A percentile compares a stretch with the other conserved stretches of the same genome.
Evolutionary conservation across 2,329 filamentous ascomycete species (phyloP).

Genomic region (Trichophyton simii): DNA sequence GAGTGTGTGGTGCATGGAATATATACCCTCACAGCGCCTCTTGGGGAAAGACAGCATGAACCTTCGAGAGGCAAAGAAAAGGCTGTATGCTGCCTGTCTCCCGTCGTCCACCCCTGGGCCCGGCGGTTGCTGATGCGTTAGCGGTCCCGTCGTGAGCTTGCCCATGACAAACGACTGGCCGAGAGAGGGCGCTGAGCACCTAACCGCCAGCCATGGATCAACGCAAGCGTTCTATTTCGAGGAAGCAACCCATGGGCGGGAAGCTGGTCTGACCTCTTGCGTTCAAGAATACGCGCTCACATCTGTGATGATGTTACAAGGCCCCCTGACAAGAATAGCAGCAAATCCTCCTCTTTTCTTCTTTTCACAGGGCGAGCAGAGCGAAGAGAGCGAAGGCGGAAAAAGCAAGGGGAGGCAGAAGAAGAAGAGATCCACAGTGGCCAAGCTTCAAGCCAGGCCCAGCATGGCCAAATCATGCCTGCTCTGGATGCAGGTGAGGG

Average conservation of each 20-base stretch:
- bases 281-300: conserved; percentile 5
- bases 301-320: conserved; percentile 3
- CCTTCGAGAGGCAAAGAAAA: not conserved
- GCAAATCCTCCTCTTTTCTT: not conserved
- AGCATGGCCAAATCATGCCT: not conserved
- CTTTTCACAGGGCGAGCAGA: not conserved
- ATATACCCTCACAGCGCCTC: conserved; percentile 3
- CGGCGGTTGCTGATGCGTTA: conserved; percentile 4
- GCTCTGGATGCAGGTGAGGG: not conserved
- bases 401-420: not conserved
- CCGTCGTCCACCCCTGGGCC: not conserved
- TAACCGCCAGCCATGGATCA: conserved; percentile 5
- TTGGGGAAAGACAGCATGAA: not conserved
- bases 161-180: conserved; percentile 4
- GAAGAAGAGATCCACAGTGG: not conserved
- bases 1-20: not conserved
- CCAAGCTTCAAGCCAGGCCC: not conserved
- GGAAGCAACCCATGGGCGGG: not conserved
- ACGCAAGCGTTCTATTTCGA: conserved; percentile 2
- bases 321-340: conserved; percentile 6
- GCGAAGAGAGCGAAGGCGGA: not conserved
- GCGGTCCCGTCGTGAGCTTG: not conserved
- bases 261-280: not conserved
- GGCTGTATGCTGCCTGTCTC: not conserved
- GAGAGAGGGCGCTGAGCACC: not conserved